These are phyloP conservation scores for Meripilus lineatus DNA, from an alignment of 1,284 basidiomycete genomes.

Conservation along the genomic window DNA sequence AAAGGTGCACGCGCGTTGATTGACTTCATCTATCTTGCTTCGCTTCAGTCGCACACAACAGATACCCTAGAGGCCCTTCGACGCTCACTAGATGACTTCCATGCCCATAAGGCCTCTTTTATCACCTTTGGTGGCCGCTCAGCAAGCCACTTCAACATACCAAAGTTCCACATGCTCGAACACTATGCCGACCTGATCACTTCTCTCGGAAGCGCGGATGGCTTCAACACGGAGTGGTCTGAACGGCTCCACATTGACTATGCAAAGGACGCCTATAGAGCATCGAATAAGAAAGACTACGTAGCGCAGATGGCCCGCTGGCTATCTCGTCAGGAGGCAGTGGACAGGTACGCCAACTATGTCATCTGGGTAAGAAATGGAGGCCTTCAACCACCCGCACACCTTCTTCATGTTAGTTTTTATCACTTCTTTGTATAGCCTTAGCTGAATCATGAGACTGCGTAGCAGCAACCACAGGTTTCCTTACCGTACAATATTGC, in stretches of 20 bases:
- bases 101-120: slow-evolving; percentile 22
- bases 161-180: slow-evolving; percentile 24
- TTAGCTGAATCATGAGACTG: too few species aligned
- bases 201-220: slow-evolving; percentile 17
- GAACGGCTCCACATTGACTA: slow-evolving; percentile 26
- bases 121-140: slow-evolving; percentile 12
- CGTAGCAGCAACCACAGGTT: background rate
- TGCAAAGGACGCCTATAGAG: too few species aligned
- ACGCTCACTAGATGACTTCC: slow-evolving; percentile 16
- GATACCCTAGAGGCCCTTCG: slow-evolving; percentile 9
- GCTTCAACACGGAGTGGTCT: slow-evolving; percentile 21
- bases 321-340: slow-evolving; percentile 16
- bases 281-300: slow-evolving; percentile 17
- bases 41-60: background rate
- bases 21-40: slow-evolving; percentile 26
- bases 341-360: slow-evolving; percentile 5
- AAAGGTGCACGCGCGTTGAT: slow-evolving; percentile 13
- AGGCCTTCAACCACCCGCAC: too few species aligned
- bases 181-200: slow-evolving; percentile 20
- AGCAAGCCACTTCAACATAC: slow-evolving; percentile 24
- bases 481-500: background rate
- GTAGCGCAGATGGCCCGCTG: slow-evolving; percentile 20
- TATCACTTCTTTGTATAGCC: too few species aligned
- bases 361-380: slow-evolving; percentile 6
- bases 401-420: too few species aligned